A percentile compares a stretch with the other conserved stretches of the same genome.
phyloP scores from a whole-genome alignment of 805 yeast species.

The Lachancea fermentati region DNA sequence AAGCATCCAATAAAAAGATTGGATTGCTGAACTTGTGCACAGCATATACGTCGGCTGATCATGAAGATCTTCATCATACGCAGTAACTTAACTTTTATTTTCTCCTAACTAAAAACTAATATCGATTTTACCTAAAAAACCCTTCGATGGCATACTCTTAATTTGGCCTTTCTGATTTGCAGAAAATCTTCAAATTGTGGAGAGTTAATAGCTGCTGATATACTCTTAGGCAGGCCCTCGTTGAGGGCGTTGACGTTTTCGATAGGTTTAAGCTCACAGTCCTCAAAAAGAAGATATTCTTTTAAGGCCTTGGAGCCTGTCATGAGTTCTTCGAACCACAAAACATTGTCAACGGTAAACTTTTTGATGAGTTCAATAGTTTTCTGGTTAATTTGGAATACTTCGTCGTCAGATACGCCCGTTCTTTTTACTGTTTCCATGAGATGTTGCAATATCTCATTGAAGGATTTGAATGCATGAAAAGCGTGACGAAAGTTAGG shows the following conservation, averaged over 20 bases:
- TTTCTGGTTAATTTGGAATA: conserved; percentile 15
- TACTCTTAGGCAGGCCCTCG: not conserved
- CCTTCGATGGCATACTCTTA: conserved; percentile 18
- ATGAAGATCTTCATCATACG: too few species aligned
- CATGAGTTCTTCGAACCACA: conserved; percentile 16
- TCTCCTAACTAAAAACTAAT: too few species aligned
- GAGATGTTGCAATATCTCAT: conserved; percentile 11
- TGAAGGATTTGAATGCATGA: conserved; percentile 16
- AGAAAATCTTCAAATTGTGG: conserved; percentile 11
- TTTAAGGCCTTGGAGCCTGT: conserved; percentile 13
- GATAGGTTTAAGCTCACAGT: conserved; percentile 1
- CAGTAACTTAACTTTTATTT: too few species aligned
- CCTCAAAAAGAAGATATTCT: conserved; percentile 11
- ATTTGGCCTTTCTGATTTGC: conserved; percentile 15
- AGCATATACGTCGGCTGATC: too few species aligned
- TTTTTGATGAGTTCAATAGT: conserved; percentile 14
- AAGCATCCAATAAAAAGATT: not conserved
- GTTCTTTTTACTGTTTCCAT: conserved; percentile 11
- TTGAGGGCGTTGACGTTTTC: not conserved
- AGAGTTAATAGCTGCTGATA: conserved; percentile 3
- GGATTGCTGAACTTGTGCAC: not conserved
- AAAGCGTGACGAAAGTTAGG: conserved; percentile 21
- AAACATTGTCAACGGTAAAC: conserved; percentile 14
- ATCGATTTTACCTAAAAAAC: conserved; percentile 15
- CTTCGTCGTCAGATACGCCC: conserved; percentile 10